These are phyloP conservation scores for Xanthoconium stramineum DNA, from an alignment of 768 basidiomycete genomes.

Conservation along the genomic window DNA sequence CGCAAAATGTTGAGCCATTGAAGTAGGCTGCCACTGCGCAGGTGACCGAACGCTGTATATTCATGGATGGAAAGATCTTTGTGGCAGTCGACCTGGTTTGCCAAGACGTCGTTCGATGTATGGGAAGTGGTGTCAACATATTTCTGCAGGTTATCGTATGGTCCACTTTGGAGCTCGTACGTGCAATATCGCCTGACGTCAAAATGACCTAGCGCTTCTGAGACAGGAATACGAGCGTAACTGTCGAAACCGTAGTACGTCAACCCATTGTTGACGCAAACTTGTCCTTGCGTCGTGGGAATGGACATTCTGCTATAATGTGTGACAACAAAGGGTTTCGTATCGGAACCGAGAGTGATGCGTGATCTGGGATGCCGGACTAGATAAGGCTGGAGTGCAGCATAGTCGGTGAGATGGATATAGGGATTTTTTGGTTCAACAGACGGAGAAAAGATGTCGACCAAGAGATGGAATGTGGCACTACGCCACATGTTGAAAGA, in stretches of 20 bases:
- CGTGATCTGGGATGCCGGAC: constrained; percentile 15
- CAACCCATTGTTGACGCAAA: constrained; percentile 37
- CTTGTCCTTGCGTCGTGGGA: constrained; percentile 4
- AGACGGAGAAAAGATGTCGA: constrained; percentile 31
- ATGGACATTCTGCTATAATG: constrained; percentile 15
- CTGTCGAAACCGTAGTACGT: constrained; percentile 30
- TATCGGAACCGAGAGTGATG: constrained; percentile 7
- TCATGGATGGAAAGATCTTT: constrained; percentile 43
- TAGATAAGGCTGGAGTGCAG: constrained; percentile 7
- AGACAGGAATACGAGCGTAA: constrained; percentile 9
- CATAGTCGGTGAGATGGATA: constrained; percentile 14
- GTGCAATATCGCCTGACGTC: constrained; percentile 29
- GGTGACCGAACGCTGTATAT: constrained; percentile 40
- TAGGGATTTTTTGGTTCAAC: constrained; percentile 4
- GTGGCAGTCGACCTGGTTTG: constrained; percentile 41
- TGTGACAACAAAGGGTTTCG: constrained; percentile 3
- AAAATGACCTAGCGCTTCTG: constrained; percentile 9
- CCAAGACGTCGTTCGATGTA: constrained; percentile 43
- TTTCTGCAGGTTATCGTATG: constrained; percentile 37
- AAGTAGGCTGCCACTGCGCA: constrained; percentile 39
- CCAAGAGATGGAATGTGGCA: constrained; percentile 37
- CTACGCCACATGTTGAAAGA: constrained; percentile 41
- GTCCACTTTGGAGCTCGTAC: constrained; percentile 28
- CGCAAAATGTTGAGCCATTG: constrained; percentile 35
- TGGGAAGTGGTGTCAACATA: constrained; percentile 36